Evolutionary conservation across 1,139 yeast species (phyloP), one percentile per base, ranked within the genome.

Genomic region (Magnusiomyces suaveolens): DNA sequence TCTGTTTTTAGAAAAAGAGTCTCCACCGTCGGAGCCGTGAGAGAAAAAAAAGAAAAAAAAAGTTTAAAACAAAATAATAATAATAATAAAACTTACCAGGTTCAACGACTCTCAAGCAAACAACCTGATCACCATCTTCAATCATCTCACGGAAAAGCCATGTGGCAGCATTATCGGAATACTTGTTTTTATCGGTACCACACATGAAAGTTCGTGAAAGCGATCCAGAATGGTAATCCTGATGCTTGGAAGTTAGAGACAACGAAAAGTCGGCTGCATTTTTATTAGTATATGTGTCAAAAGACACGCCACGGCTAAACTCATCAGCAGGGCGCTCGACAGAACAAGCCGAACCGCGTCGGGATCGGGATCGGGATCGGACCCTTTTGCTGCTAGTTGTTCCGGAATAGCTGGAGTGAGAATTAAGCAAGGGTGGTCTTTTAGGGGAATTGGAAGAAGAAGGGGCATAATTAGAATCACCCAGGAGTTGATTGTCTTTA

Each of bases 111-210:
- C 82, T 78, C 23, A 83, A 65, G 44, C 84, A 77, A 2, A 83
- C 76, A 16, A 83, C 69, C 24, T 84, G 83, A 64, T 83, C 89
- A 14, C 86, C 86, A 62, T 82, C 78, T 39, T 76, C 75, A 14
- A 79, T 74, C 72, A 83, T 74, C 61, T 83, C 84, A 55, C 81
- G 83, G 56, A 84, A 72, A 10, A 83, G 70, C 89, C 89, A 84
- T 57, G 76, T 80, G 29, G 83, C 70, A 1, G 88, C 87, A 51
- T 75, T 74, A 29, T 79, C 69, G 10, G 85, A 79, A 62, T 81
- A 82, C 29, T 69, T 69, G 59, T 81, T 82, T 48, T 76, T 76
- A 64, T 81, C 82, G 60, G 74, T 81, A 1, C 87, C 88, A 26
- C 82, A 75, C 54, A 84, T 69, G 58, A 79, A 78, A 2, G 88